Conservation (phyloP, 2,329 filamentous ascomycete species). For the Phyllachora maydis region DNA sequence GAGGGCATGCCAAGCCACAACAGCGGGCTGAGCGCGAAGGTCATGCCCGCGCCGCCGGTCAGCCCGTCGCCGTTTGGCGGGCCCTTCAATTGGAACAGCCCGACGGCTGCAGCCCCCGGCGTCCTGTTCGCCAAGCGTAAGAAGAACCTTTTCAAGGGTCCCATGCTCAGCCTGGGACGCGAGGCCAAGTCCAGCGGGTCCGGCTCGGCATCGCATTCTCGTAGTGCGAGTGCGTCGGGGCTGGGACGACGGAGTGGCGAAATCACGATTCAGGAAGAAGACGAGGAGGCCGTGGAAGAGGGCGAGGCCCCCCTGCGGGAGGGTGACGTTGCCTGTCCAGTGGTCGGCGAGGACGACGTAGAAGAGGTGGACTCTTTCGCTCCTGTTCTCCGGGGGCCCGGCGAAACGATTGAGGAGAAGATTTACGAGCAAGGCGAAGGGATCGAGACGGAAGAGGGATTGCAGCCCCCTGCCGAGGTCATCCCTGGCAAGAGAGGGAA, state of each 20-base stretch:
- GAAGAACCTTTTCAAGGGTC: constrained; percentile 65
- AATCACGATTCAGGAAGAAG: constrained; percentile 50
- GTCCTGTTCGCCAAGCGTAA: constrained; percentile 69
- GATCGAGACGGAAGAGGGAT: too few species aligned
- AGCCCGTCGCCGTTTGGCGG: constrained; percentile 30
- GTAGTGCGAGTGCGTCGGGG: constrained; percentile 39
- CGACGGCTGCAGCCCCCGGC: constrained; percentile 17
- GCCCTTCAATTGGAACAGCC: too few species aligned
- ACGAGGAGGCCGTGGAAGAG: constrained; percentile 25
- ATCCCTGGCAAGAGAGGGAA: too few species aligned
- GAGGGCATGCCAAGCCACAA: constrained; percentile 28
- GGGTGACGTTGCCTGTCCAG: too few species aligned
- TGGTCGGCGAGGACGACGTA: constrained; percentile 28
- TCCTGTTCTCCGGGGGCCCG: constrained; percentile 7
- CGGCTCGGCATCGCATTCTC: constrained; percentile 18
- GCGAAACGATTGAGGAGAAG: constrained; percentile 8
- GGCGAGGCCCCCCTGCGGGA: too few species aligned
- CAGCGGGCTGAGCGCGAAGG: constrained; percentile 5
- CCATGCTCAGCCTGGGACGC: constrained; percentile 36
- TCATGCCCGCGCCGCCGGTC: constrained; percentile 16
- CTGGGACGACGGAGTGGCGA: constrained; percentile 51
- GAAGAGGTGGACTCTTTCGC: constrained; percentile 4
- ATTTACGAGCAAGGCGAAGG: constrained; percentile 8
- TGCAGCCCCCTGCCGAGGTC: too few species aligned
- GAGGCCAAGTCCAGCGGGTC: constrained; percentile 11